Base-by-base conservation (phyloP, 495 filamentous ascomycete species). In the Astrocystis sublimbata region DNA sequence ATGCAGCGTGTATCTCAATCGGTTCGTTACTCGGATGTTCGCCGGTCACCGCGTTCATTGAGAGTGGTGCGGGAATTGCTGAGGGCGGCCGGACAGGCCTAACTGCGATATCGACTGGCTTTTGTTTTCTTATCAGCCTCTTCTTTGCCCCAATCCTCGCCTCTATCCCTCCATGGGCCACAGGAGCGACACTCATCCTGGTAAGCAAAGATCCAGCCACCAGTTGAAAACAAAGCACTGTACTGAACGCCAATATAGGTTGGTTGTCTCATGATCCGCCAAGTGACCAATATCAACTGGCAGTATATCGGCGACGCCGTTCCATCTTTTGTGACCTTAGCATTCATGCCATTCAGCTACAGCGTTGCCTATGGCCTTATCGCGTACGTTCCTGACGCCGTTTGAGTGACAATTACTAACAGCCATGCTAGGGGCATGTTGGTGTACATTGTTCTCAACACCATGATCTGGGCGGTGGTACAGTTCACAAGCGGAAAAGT, bases 61-160 rank as follows among this genome's bases (percentile, higher is more conserved):
- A 93, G 71, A 91, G 88, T 54, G 90, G 89, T 57, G 89, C 90
- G 6, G 91, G 91, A 46, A 92, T 93, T 67, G 87, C 89, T 0
- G 90, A 92, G 74, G 91, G 91, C 10, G 90, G 90, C 0, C 85
- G 85, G 52, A 93, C 90, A 0, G 91, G 91, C 7, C 76, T 94
- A 19, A 92, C 91, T 6, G 88, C 90, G 2, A 86, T 90, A 59
- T 81, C 84, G 38, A 85, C 89, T 0, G 91, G 91, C 4, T 50
- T 88, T 51, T 90, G 87, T 68, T 94, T 94, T 77, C 84, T 94
- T 63, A 78, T 91, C 65, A 82, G 88, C 24, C 78, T 92, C 31
- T 92, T 94, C 80, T 91, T 94, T 69, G 89, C 90, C 0, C 91
- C 91, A 0, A 88, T 94, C 28, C 89, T 93, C 63, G 89, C 90